Base-by-base conservation (phyloP, 2,329 filamentous ascomycete genomes). In the Aspergillus brasiliensis region DNA sequence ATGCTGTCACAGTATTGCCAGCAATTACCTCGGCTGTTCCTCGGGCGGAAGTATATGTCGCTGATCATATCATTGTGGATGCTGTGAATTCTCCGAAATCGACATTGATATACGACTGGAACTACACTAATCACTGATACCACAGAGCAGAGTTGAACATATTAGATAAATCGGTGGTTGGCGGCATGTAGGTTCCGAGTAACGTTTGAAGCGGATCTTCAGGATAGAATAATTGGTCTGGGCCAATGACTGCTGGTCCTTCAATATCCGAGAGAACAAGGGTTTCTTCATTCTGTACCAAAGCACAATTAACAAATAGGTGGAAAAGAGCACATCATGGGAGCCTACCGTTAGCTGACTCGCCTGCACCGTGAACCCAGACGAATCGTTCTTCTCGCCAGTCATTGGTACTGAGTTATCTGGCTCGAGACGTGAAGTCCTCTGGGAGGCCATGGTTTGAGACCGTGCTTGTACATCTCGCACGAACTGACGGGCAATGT, bases 401-500 rank as follows among this genome's bases (percentile, higher is more conserved):
- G 8, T 19, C 44, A n/a, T 11, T 47, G 10, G 10, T 23, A 23
- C 44, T 11, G 3, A 11, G 8, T 47, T 13, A 15, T 47, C 44
- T 47, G 19, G 8, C 15, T 25, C 15, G 8, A 6, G 44, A 17
- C 44, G 44, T 13, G 8, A 25, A 23, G 10, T 15, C 19, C 8
- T 23, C 11, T 4, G 5, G 7, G 44, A 13, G 10, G 3, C 23
- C 11, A 6, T 23, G 44, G 11, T 25, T 5, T 23, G 44, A 8
- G 19, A 15, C 44, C 44, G 21, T 3, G 44, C 19, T 19, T 31
- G 47, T n/a, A 52, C 21, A 27, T 51, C 58, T 44, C 40, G 48
- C 40, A 78, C 73, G 34, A 78, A 80, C 42, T 80, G 74, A 2
- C 77, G 68, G 0, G 78, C 78, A 49, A 81, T 78, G 58, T 79